A percentile compares a stretch with the other conserved stretches of the same genome.
Conservation (phyloP, 441 rosid genomes). For the Macaranga tanarius region DNA sequence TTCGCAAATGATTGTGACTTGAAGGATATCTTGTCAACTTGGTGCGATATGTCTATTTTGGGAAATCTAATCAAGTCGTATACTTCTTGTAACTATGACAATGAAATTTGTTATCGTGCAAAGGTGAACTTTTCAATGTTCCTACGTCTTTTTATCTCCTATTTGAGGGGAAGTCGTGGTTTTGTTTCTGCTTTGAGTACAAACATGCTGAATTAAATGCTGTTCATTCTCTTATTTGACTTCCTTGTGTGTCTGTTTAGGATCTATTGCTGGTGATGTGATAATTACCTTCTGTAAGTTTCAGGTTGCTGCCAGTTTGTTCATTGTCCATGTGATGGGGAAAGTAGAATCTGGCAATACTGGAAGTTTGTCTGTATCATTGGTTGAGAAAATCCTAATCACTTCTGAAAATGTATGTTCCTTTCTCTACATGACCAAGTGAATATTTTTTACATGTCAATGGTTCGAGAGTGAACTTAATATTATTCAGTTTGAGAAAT, state of each 20-base stretch:
- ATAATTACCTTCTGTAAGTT: slow-evolving; percentile 22
- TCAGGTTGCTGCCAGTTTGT: slow-evolving; percentile 77
- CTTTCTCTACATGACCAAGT: slow-evolving; percentile 22
- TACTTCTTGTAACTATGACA: slow-evolving; percentile 56
- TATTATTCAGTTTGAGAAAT: too few species aligned
- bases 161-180: background rate
- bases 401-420: slow-evolving; percentile 53
- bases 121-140: slow-evolving; percentile 43
- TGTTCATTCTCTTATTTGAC: background rate
- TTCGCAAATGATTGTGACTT: slow-evolving; percentile 38
- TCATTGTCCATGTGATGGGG: slow-evolving; percentile 62
- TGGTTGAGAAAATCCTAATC: slow-evolving; percentile 53
- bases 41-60: slow-evolving; percentile 63
- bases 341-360: slow-evolving; percentile 55
- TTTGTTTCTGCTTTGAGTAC: background rate
- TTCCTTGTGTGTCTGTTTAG: background rate
- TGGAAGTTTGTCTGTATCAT: slow-evolving; percentile 68
- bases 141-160: background rate
- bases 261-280: background rate
- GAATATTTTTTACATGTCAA: background rate
- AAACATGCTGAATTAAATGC: background rate
- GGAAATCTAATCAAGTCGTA: slow-evolving; percentile 54
- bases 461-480: background rate
- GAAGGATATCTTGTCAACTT: slow-evolving; percentile 52
- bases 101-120: slow-evolving; percentile 44